A percentile compares a stretch with the other conserved stretches of the same genome.
Evolutionary conservation across 257 asterid genomes (phyloP).

Genomic region (Euphrasia confusa): DNA sequence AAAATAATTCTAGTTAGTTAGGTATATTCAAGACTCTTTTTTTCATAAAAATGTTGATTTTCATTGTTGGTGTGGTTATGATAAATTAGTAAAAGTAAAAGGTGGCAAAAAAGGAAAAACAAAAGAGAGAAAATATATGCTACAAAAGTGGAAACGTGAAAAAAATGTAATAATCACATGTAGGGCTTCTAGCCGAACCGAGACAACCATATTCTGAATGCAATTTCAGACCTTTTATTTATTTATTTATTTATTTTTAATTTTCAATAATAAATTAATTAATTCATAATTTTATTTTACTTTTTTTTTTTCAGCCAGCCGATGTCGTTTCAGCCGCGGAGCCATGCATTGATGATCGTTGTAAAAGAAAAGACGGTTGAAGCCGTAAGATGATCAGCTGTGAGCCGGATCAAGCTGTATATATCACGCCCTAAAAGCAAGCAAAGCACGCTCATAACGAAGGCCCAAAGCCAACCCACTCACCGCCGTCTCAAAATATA

Average conservation of each 20-base stretch:
- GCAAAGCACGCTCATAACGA: too few species aligned
- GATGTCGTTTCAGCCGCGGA: not conserved
- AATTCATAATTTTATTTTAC: not conserved
- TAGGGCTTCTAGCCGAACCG: slow-evolving; percentile 19
- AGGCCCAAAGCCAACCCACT: too few species aligned
- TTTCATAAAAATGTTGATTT: not conserved
- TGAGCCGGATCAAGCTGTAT: too few species aligned
- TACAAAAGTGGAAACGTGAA: slow-evolving; percentile 26
- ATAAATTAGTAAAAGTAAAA: slow-evolving; percentile 18
- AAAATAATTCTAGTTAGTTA: too few species aligned
- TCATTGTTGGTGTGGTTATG: not conserved
- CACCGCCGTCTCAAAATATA: too few species aligned
- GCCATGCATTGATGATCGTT: too few species aligned
- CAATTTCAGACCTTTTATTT: slow-evolving; percentile 9
- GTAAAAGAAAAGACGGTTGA: too few species aligned
- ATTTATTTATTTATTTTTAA: too few species aligned
- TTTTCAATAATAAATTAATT: too few species aligned
- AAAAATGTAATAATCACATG: slow-evolving; percentile 28
- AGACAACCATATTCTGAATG: not conserved
- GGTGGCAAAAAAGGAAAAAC: not conserved
- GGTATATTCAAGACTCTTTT: too few species aligned
- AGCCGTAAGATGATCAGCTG: too few species aligned
- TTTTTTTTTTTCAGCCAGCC: not conserved
- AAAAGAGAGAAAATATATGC: not conserved
- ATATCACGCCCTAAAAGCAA: too few species aligned